A percentile compares a stretch with the other conserved stretches of the same genome.
Conservation (phyloP, 306 rosid genomes). For the Mimosa bimucronata region DNA sequence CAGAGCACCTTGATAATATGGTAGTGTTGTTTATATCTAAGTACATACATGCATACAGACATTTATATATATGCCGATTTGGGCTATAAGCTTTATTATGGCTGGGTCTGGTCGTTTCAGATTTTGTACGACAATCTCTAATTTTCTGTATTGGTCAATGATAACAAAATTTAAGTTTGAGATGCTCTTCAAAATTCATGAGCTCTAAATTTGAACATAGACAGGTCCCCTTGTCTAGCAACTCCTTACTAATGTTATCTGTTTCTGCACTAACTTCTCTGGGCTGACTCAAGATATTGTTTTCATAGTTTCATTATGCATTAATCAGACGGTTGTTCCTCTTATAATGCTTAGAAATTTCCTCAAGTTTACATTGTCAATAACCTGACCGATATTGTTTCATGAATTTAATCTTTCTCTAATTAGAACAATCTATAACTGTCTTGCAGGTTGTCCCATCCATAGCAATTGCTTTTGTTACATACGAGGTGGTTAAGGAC, state of each 20-base stretch:
- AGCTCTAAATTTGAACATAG: background rate
- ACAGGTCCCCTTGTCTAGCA: slow-evolving; percentile 2
- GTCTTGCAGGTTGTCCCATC: slow-evolving; percentile 94
- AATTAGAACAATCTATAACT: slow-evolving; percentile 28
- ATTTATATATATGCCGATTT: too few relatives aligned
- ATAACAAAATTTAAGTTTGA: background rate
- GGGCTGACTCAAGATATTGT: background rate
- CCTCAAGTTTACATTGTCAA: background rate
- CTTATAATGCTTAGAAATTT: background rate
- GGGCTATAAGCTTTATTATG: background rate
- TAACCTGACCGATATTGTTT: slow-evolving; percentile 5
- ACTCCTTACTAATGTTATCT: background rate
- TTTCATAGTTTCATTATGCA: background rate
- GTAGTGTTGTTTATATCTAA: background rate
- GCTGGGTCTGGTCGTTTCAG: background rate
- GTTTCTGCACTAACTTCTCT: background rate
- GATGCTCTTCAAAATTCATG: slow-evolving; percentile 6
- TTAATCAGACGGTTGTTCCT: background rate
- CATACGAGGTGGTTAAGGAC: slow-evolving; percentile 96
- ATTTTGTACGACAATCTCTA: slow-evolving; percentile 21
- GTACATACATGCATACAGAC: background rate
- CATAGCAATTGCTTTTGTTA: slow-evolving; percentile 88
- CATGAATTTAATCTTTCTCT: slow-evolving; percentile 16
- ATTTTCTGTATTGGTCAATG: background rate
- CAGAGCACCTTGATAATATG: slow-evolving; percentile 25